Percentiles rank a stretch among this genome's conserved stretches.
phyloP scores from a whole-genome alignment of 257 asterid genomes.

The Capsicum chinense region DNA sequence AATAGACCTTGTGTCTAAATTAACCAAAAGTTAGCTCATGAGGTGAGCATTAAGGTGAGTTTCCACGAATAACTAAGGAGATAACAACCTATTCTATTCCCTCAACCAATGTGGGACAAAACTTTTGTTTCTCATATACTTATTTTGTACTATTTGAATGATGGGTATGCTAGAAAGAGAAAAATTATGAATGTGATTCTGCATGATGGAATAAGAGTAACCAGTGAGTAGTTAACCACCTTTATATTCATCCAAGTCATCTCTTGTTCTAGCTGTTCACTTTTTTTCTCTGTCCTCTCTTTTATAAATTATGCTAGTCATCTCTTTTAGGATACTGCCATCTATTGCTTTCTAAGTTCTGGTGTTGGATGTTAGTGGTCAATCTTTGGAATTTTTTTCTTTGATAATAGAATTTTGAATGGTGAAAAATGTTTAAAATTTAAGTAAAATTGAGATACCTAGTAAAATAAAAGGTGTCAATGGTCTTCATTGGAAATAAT shows the following conservation, averaged over 20 bases:
- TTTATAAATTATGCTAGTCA: conserved; percentile 19
- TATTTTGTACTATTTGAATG: background rate
- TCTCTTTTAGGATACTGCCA: background rate
- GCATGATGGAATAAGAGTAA: too few species aligned
- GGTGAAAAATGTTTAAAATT: too few species aligned
- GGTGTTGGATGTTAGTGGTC: background rate
- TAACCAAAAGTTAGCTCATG: conserved; percentile 22
- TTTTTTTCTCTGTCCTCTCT: background rate
- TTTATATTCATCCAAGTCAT: background rate
- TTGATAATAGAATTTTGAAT: too few species aligned
- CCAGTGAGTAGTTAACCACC: too few species aligned
- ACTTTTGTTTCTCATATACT: too few species aligned
- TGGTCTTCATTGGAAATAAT: too few species aligned
- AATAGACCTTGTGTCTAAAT: background rate
- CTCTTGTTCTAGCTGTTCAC: conserved; percentile 18
- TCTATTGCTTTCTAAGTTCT: conserved; percentile 7
- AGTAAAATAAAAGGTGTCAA: too few species aligned
- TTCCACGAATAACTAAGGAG: background rate
- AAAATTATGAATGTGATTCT: too few species aligned
- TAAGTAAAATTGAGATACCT: too few species aligned
- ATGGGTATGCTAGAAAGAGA: background rate
- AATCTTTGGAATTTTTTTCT: too few species aligned
- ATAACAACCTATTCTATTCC: too few species aligned
- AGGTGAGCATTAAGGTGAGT: background rate
- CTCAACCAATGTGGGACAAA: too few species aligned